phyloP scores from a whole-genome alignment of 169 alveolate species.

The Eimeria nieschulzi region DNA sequence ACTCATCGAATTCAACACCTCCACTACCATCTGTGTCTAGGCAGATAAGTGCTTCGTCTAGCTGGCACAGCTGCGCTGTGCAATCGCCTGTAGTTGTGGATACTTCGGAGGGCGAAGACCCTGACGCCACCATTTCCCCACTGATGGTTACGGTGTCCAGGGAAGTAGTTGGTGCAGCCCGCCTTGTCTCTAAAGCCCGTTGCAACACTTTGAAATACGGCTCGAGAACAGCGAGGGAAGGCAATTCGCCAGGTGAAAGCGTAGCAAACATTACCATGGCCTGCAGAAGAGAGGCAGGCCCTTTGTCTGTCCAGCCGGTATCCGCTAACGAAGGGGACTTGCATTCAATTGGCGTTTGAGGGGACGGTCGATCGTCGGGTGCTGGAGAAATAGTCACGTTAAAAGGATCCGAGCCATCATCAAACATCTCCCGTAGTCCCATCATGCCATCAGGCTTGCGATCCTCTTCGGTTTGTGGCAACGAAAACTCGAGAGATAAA shows the following conservation, averaged over 20 bases:
- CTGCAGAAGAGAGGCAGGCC: conserved; percentile 52
- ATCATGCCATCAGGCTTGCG: not conserved
- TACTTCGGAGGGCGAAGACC: not conserved
- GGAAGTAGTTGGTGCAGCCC: not conserved
- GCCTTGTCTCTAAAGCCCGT: not conserved
- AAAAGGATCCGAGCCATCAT: not conserved
- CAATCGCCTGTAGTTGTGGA: not conserved
- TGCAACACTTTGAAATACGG: conserved; percentile 27
- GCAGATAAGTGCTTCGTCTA: conserved; percentile 67
- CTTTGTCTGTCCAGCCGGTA: not conserved
- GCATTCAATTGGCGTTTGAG: no score
- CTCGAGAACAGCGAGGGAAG: not conserved
- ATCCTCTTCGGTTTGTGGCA: not conserved
- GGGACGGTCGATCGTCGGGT: not conserved
- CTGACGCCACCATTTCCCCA: not conserved
- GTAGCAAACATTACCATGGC: conserved; percentile 15
- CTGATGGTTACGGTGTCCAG: not conserved
- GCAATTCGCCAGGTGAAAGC: conserved; percentile 38
- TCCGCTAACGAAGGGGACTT: not conserved
- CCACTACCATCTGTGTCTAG: conserved; percentile 76
- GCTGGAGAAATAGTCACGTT: not conserved
- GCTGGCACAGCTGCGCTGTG: not conserved
- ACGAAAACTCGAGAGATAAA: conserved; percentile 7
- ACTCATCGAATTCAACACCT: conserved; percentile 62
- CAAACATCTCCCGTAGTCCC: no score